Base-by-base conservation (phyloP, 2,329 filamentous ascomycete genomes). In the Alternaria alternata region DNA sequence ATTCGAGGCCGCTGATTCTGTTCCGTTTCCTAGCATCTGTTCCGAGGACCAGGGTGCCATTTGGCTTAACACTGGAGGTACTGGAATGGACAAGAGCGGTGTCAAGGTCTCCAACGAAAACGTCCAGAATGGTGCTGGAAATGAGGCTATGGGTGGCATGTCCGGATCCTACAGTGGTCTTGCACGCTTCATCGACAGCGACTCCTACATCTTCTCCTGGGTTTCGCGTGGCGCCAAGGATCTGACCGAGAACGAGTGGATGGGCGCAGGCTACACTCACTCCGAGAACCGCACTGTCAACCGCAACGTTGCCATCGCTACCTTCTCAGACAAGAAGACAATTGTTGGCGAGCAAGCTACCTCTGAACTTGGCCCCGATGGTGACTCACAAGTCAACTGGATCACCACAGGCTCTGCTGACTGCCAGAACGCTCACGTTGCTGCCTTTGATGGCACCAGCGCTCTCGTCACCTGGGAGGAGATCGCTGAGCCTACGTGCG, bases 101-200 rank as follows among this genome's bases (percentile, higher is more conserved):
- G 80, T 85, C 66, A 89, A 89, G 77, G 81, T 89, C 61, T 86
- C 86, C 58, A 88, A 88, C 74, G 86, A 89, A 73, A 85, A 87
- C 64, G 84, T 83, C 22, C 87, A 84, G 61, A 88, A 89, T 69
- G 87, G 87, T 39, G 86, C 75, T 6, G 81, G 80, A 41, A 85
- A 85, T 48, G 87, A 89, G 73, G 78, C 86, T 28, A 84, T 88
- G 82, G 87, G 87, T 41, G 87, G 87, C 53, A 89, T 87, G 85
- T 81, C 82, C n/a, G 87, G 87, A 30, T 88, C 85, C 2, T 89
- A 88, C 79, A 87, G 84, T 66, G 79, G 78, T 7, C 81, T 89
- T 20, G 84, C 83, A 12, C 82, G 83, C 5, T 87, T 88, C 75
- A 75, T 81, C 44, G 80, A 78, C 58, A 81, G 80, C 20, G 80